Percentiles rank a stretch among this genome's conserved stretches.
phyloP scores from a whole-genome alignment of 202 grass and related monocot genomes.

The Digitaria exilis region DNA sequence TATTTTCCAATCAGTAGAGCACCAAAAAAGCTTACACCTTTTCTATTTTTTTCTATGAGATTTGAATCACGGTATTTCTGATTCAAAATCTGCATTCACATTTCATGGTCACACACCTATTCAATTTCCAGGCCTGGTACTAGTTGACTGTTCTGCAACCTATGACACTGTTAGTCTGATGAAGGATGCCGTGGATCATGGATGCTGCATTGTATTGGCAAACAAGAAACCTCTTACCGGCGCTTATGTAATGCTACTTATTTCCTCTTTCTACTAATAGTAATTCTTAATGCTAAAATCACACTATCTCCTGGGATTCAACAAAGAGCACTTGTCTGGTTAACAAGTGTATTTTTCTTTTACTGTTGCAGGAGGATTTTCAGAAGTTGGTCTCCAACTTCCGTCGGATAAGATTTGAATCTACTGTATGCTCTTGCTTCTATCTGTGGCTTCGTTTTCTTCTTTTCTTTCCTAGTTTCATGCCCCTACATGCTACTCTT shows the following conservation, averaged over 20 bases:
- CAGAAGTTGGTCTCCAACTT: slow-evolving; percentile 70
- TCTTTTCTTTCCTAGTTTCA: not conserved
- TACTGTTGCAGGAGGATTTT: slow-evolving; percentile 71
- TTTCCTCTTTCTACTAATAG: slow-evolving; percentile 4
- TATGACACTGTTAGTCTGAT: slow-evolving; percentile 61
- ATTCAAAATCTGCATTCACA: not conserved
- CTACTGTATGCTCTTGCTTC: slow-evolving; percentile 66
- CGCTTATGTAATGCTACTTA: slow-evolving; percentile 60
- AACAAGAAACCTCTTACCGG: slow-evolving; percentile 94
- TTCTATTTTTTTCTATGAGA: not conserved
- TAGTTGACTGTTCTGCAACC: slow-evolving; percentile 86
- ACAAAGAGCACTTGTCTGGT: not conserved
- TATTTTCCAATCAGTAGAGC: not conserved
- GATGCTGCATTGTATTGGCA: slow-evolving; percentile 73
- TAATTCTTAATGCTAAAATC: not conserved
- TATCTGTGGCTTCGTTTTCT: too few relatives aligned
- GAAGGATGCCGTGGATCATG: slow-evolving; percentile 54
- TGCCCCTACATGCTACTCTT: not conserved
- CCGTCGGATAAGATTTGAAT: slow-evolving; percentile 83
- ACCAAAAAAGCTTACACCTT: not conserved
- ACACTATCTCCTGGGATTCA: not conserved
- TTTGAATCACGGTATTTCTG: not conserved
- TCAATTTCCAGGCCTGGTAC: slow-evolving; percentile 54
- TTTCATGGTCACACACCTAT: slow-evolving; percentile 6
- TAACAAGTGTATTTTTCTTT: slow-evolving; percentile 8